Conservation (phyloP, 2,329 filamentous ascomycete species). For the Penicillium olsonii region DNA sequence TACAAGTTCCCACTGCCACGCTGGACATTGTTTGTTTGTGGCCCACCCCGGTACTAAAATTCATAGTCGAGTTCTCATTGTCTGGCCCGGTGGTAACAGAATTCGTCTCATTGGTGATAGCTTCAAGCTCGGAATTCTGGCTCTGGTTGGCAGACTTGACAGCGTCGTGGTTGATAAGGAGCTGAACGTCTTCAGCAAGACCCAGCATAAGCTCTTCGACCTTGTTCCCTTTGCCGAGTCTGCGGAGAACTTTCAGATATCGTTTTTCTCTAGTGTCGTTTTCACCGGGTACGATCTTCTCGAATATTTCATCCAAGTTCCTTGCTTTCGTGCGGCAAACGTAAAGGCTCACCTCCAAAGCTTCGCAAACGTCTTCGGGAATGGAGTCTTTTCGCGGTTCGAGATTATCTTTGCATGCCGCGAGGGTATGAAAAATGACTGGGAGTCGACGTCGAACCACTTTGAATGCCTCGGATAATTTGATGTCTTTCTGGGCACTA, state of each 20-base stretch:
- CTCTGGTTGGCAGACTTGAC: background rate
- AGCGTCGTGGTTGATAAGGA: background rate
- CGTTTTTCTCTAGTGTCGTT: constrained; percentile 3
- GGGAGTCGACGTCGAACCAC: constrained; percentile 5
- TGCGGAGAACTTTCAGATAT: constrained; percentile 1
- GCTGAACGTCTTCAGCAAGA: constrained; percentile 6
- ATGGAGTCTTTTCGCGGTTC: background rate
- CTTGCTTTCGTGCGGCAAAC: background rate
- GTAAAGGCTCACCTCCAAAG: background rate
- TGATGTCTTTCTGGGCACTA: constrained; percentile 3
- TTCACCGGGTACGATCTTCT: constrained; percentile 6
- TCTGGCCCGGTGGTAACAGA: background rate
- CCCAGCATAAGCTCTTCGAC: constrained; percentile 7
- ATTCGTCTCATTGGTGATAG: background rate
- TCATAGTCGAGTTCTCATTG: background rate
- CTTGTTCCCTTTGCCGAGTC: constrained; percentile 10
- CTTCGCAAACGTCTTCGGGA: background rate
- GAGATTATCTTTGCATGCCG: background rate
- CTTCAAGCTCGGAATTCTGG: background rate
- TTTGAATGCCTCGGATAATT: constrained; percentile 3
- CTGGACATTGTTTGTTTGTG: background rate
- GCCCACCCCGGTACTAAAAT: background rate
- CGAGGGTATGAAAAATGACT: background rate
- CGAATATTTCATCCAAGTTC: constrained; percentile 4
- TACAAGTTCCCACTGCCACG: background rate